Evolutionary conservation across 163 green algal genomes (phyloP).

Genomic region (Scenedesmus sp.): DNA sequence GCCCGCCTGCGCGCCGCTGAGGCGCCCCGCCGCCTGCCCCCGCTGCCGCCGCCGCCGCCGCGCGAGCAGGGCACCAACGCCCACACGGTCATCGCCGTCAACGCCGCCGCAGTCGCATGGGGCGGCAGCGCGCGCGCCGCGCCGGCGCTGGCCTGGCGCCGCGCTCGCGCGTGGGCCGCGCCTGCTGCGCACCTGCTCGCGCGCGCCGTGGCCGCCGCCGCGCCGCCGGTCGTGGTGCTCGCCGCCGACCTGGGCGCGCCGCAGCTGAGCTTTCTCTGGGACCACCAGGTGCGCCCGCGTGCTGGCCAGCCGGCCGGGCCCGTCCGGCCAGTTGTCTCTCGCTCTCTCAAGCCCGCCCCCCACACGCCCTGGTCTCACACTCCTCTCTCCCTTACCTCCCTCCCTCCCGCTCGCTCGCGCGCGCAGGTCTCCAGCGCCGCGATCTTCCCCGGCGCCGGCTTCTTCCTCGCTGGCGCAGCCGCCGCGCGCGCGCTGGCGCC

Average conservation of each 20-base stretch:
- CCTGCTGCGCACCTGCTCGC: not conserved
- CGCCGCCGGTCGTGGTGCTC: not conserved
- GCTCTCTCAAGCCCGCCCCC: no score
- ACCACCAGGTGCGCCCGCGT: slow-evolving; percentile 62
- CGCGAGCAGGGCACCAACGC: slow-evolving; percentile 24
- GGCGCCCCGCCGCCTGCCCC: no score
- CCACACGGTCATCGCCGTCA: not conserved
- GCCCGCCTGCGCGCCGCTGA: no score
- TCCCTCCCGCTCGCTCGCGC: no score
- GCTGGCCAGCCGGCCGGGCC: not conserved
- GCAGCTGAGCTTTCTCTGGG: slow-evolving; percentile 64
- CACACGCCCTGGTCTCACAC: no score
- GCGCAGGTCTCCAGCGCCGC: not conserved
- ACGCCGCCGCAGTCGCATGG: not conserved
- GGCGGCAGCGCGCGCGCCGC: not conserved
- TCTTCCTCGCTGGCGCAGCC: slow-evolving; percentile 65
- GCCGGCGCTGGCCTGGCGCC: not conserved
- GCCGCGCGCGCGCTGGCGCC: slow-evolving; percentile 17
- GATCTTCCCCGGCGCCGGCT: slow-evolving; percentile 77
- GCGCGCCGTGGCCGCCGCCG: not conserved
- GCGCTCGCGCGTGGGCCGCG: not conserved
- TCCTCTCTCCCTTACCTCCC: no score
- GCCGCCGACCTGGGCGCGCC: slow-evolving; percentile 41
- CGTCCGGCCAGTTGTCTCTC: no score
- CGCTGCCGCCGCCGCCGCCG: no score